Evolutionary conservation across 23 red algal species (phyloP), one percentile per base, ranked within the genome.

Genomic region (Chondrus crispus): DNA sequence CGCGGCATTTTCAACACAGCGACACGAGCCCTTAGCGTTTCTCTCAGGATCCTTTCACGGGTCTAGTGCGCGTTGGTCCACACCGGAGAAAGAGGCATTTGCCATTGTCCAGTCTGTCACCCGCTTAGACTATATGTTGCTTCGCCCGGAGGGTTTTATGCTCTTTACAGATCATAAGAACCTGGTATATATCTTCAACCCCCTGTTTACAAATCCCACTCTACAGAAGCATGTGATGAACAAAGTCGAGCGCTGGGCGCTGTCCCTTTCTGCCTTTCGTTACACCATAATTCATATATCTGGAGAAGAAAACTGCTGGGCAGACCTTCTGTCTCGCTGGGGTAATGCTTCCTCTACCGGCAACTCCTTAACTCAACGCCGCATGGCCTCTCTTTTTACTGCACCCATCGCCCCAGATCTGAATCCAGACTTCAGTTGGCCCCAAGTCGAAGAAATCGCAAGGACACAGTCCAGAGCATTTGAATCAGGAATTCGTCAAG

Each of bases 141-240:
- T 6, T n/a, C 50, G 3, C 6, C 45, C 42, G 22, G 32, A 37
- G 32, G 77, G 28, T 44, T 82, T 57, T 57, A 26, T 26, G 28
- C 30, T 82, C 4, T 57, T 54, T 54, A 82, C 77, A 22, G 77
- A 82, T 57, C 77, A 82, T 60, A 82, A 82, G 35, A 82, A 82
- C 51, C 77, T 82, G 19, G 22, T 51, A 29, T 82, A 44, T 38
- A 82, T 82, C 28, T 82, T 82, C 55, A 47, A 57, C 40, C 77
- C 77, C 18, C 40, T 51, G 29, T 58, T 38, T 64, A 16, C 58
- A 30, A n/a, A 4, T 64, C 58, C 58, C 26, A 32, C 24, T 64
- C 35, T 64, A 64, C 58, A n/a, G 35, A 5, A 64, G 58, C 58
- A 64, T 64, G 35, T 32, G 35, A 16, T 32, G 5, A 76, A 47